A percentile compares a stretch with the other conserved stretches of the same genome.
phyloP scores from a whole-genome alignment of 306 rosid genomes.

The Ochetophila trinervis region DNA sequence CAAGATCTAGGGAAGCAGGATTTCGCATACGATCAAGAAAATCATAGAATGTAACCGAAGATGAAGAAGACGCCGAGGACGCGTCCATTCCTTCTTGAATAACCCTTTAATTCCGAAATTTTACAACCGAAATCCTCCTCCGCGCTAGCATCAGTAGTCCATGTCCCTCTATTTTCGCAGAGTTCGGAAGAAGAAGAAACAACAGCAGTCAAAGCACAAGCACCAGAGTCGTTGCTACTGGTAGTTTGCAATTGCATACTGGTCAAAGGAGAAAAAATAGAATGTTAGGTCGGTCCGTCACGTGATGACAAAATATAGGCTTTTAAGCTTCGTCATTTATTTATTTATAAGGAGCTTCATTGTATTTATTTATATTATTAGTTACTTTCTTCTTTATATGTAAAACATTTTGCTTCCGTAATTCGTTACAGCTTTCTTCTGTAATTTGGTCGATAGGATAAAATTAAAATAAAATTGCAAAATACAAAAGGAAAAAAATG shows the following conservation, averaged over 20 bases:
- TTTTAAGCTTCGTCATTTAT: neutral
- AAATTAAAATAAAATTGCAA: too few relatives aligned
- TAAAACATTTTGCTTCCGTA: too few relatives aligned
- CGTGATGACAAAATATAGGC: neutral
- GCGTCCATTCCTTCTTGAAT: constrained; percentile 33
- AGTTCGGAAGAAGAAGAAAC: constrained; percentile 6
- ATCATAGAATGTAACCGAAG: constrained; percentile 48
- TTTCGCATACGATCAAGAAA: constrained; percentile 80
- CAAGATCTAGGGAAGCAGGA: constrained; percentile 67
- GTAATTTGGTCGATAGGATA: too few relatives aligned
- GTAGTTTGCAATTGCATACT: too few relatives aligned
- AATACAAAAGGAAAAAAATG: too few relatives aligned
- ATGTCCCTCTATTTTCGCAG: neutral
- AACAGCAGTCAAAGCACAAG: neutral
- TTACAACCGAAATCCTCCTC: neutral
- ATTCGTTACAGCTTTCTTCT: too few relatives aligned
- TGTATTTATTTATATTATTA: too few relatives aligned
- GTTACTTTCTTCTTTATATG: too few relatives aligned
- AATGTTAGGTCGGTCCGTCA: constrained; percentile 30
- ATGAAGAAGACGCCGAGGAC: constrained; percentile 25
- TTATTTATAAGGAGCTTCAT: too few relatives aligned
- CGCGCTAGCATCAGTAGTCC: neutral
- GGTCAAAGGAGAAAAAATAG: neutral
- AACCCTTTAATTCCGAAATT: neutral
- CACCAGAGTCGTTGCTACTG: neutral